Conservation (phyloP, 2,329 filamentous ascomycete genomes). For the Diaporthe aspalathi region DNA sequence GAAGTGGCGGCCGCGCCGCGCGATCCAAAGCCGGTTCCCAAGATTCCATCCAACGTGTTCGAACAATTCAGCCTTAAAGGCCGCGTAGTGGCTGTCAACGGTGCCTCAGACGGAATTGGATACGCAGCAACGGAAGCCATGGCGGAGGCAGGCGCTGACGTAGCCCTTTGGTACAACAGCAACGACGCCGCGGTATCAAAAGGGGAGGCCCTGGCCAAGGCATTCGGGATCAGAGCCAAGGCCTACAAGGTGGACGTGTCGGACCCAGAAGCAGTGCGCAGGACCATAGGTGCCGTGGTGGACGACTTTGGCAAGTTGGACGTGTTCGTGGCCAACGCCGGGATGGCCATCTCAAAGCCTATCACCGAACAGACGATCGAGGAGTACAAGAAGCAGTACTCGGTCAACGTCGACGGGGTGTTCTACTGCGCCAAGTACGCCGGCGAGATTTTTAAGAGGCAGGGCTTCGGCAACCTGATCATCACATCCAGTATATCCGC, state of each 20-base stretch:
- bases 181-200: conserved; percentile 46
- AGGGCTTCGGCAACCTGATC: conserved; percentile 62
- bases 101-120: conserved; percentile 59
- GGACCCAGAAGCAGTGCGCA: conserved; percentile 50
- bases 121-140: conserved; percentile 57
- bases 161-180: conserved; percentile 54
- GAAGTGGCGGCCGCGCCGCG: conserved; percentile 49
- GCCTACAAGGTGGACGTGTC: conserved; percentile 61
- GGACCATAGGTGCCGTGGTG: conserved; percentile 49
- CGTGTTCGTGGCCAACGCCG: conserved; percentile 57
- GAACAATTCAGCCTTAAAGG: conserved; percentile 57
- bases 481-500: conserved; percentile 63
- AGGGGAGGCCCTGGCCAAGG: conserved; percentile 52
- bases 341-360: conserved; percentile 65
- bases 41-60: conserved; percentile 55
- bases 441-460: conserved; percentile 56
- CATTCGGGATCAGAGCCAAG: conserved; percentile 51
- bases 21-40: conserved; percentile 52
- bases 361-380: conserved; percentile 64
- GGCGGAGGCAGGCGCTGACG: conserved; percentile 57
- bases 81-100: conserved; percentile 57
- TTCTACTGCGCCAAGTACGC: conserved; percentile 57
- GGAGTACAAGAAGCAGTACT: conserved; percentile 63
- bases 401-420: conserved; percentile 65
- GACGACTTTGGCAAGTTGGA: conserved; percentile 56